These are phyloP conservation scores for Penicillium concentricum DNA, from an alignment of 2,329 filamentous ascomycete genomes.

Conservation along the genomic window DNA sequence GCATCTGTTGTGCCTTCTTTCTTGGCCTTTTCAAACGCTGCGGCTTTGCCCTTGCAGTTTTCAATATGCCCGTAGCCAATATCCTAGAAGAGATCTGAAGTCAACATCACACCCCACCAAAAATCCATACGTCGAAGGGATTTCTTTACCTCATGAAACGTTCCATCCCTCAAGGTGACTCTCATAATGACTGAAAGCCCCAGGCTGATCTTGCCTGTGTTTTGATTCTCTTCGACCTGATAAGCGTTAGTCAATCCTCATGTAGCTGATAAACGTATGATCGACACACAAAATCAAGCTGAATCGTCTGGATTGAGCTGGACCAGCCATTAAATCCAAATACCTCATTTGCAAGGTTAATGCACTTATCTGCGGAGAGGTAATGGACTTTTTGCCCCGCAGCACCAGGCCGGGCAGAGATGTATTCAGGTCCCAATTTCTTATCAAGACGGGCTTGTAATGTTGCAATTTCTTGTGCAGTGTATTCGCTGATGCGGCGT, in stretches of 20 bases:
- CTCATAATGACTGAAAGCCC: slow-evolving; percentile 88
- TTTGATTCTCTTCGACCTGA: slow-evolving; percentile 74
- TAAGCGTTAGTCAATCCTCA: slow-evolving; percentile 1
- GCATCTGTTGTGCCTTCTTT: slow-evolving; percentile 97
- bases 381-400: slow-evolving; percentile 88
- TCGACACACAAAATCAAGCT: slow-evolving; percentile 77
- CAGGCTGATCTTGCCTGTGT: slow-evolving; percentile 75
- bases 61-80: slow-evolving; percentile 96
- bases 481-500: slow-evolving; percentile 73
- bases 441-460: slow-evolving; percentile 84
- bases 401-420: slow-evolving; percentile 80
- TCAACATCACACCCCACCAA: slow-evolving; percentile 1
- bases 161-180: slow-evolving; percentile 86
- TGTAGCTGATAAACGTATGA: neutral
- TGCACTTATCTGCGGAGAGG: slow-evolving; percentile 93
- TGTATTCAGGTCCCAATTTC: slow-evolving; percentile 92
- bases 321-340: slow-evolving; percentile 99
- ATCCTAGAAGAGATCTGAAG: slow-evolving; percentile 52
- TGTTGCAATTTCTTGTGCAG: slow-evolving; percentile 84
- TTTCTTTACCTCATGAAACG: slow-evolving; percentile 75
- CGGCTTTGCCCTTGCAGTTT: slow-evolving; percentile 91
- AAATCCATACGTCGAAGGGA: neutral
- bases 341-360: slow-evolving; percentile 89
- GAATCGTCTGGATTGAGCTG: slow-evolving; percentile 88
- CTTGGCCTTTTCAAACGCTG: slow-evolving; percentile 97